Percentiles rank a stretch among this genome's conserved stretches.
Evolutionary conservation across 257 asterid species (phyloP).

Genomic region (Nicotiana undulata): DNA sequence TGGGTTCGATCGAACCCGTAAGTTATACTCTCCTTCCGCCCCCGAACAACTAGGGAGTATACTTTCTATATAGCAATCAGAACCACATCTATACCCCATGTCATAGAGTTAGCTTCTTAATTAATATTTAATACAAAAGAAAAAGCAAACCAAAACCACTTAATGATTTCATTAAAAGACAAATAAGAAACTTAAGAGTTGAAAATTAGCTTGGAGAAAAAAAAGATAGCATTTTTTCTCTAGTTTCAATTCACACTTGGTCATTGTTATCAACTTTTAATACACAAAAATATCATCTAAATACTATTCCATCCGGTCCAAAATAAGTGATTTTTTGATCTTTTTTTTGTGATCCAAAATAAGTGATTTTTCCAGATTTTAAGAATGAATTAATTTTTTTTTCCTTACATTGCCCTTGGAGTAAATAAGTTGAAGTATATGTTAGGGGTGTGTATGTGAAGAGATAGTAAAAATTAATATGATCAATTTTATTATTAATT

Average conservation of each 20-base stretch:
- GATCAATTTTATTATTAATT: too few species aligned
- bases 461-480: too few species aligned
- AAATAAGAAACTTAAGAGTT: background rate
- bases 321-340: too few species aligned
- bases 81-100: background rate
- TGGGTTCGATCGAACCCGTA: too few species aligned
- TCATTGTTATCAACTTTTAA: background rate
- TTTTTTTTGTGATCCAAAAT: too few species aligned
- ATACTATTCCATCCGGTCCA: too few species aligned
- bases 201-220: background rate
- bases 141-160: background rate
- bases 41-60: background rate
- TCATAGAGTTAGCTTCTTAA: background rate
- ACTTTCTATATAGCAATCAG: background rate
- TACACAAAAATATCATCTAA: background rate
- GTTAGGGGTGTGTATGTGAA: too few species aligned
- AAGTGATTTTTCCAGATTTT: too few species aligned
- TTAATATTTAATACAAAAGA: background rate
- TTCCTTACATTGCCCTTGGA: too few species aligned
- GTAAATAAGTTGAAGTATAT: too few species aligned
- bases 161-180: background rate
- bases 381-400: too few species aligned
- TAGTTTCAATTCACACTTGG: background rate
- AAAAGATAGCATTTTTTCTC: background rate
- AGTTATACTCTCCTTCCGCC: too few species aligned